These are phyloP conservation scores for Cyclotella kingstonii DNA, from an alignment of 108 stramenopile genomes.

Conservation along the genomic window DNA sequence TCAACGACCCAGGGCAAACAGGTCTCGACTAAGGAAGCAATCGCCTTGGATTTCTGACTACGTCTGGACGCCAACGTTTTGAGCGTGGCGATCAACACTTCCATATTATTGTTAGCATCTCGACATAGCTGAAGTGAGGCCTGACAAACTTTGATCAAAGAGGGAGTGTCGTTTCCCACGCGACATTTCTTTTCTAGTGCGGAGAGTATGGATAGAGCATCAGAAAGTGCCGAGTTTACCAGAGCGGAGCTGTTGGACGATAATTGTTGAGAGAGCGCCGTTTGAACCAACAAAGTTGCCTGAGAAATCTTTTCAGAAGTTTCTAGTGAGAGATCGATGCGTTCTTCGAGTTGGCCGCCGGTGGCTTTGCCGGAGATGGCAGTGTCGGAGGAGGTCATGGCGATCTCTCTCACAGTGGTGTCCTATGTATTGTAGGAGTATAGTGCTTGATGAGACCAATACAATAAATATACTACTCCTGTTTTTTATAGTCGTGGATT, in stretches of 20 bases:
- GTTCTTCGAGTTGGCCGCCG: slow-evolving; percentile 87
- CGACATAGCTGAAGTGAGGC: slow-evolving; percentile 60
- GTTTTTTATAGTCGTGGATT: too few species aligned
- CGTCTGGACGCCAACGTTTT: slow-evolving; percentile 70
- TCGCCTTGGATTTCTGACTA: slow-evolving; percentile 78
- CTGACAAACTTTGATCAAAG: slow-evolving; percentile 72
- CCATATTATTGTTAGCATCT: slow-evolving; percentile 49
- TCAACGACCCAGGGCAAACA: slow-evolving; percentile 70
- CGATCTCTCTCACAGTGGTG: neutral
- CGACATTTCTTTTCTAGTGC: slow-evolving; percentile 87
- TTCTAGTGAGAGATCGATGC: slow-evolving; percentile 75
- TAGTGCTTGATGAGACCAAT: neutral
- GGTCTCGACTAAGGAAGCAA: slow-evolving; percentile 61
- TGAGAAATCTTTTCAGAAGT: slow-evolving; percentile 77
- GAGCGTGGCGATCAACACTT: slow-evolving; percentile 56
- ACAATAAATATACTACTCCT: too few species aligned
- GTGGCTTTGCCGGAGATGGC: slow-evolving; percentile 61
- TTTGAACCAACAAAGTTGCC: slow-evolving; percentile 45
- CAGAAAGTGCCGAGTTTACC: slow-evolving; percentile 35
- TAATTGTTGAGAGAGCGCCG: neutral
- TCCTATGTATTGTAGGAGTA: neutral
- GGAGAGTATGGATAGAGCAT: slow-evolving; percentile 67
- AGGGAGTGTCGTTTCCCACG: slow-evolving; percentile 77
- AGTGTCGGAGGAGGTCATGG: slow-evolving; percentile 15
- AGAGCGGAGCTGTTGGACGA: slow-evolving; percentile 38